Evolutionary conservation across 352 stramenopile genomes (phyloP), one percentile per base, ranked within the genome.

Genomic region (Pythium plurisporium): DNA sequence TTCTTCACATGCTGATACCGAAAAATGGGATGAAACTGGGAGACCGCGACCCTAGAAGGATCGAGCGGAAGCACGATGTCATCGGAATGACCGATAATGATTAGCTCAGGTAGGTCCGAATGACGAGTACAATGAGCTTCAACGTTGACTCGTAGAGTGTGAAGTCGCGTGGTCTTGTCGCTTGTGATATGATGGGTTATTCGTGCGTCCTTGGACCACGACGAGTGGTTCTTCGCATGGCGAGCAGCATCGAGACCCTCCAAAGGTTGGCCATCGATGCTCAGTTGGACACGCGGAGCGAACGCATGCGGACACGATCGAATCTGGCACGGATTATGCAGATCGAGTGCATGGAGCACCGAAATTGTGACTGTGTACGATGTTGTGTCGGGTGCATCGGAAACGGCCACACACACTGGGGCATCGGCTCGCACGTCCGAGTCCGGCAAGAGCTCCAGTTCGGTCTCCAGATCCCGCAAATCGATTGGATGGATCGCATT

Each of bases 261-360:
- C 4, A 19, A 17, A 22, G 26, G 8, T 9, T 9, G 17, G 17
- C 30, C 47, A 19, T 59, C 51, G 12, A 63, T 22, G 19, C 17
- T 43, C 0, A 68, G 2, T 10, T 36, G 29, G 4, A 34, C 60
- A 22, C 37, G 17, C 30, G 60, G 60, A 14, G 19, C 5, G 5
- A 68, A 62, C 2, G 15, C 3, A 25, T 68, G 60, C 4, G 38
- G 38, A 29, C 60, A 68, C 2, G 60, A 63, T 17, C 60, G 60
- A 50, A 68, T 62, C 9, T 43, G 43, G 19, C 60, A 68, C 17
- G 60, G 60, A 43, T 68, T 63, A n/a, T 53, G 49, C 20, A 68
- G 47, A 48, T 68, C 60, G 1, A 68, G 47, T 26, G 60, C 52
- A 20, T 68, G 60, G 19, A 59, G 60, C 8, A 63, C 20, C 3